Evolutionary conservation across 495 filamentous ascomycete genomes (phyloP), one percentile per base, ranked within the genome.

Genomic region (Clavariopsis aquatica): DNA sequence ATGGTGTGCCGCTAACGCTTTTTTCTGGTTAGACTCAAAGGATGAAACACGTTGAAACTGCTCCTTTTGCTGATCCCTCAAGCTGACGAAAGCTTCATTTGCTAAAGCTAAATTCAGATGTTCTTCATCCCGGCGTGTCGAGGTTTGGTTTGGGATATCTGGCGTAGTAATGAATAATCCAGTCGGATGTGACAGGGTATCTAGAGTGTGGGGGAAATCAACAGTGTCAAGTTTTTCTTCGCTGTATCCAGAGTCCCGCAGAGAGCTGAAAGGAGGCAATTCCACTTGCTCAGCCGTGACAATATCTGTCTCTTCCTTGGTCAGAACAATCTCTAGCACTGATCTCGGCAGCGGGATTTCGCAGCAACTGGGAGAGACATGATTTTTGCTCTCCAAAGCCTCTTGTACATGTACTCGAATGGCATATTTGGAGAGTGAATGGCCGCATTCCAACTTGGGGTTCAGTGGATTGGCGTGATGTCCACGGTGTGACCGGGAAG

Each of bases 11-110:
- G 53, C 54, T 19, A 70, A 43, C 4, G 67, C 67, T 46, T 57
- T 61, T 20, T 55, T 36, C 34, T 70, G 67, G 22, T 62, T 65
- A 1, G 62, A 52, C 31, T 70, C 67, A 41, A 70, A 70, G 13
- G 24, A 20, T 10, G 59, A 56, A 49, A 70, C 52, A 15, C 59
- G 62, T n/a, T 56, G 29, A 34, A 70, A 62, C 29, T 66, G 62
- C 22, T 66, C 57, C 34, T 54, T 63, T 24, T 66, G 67, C 67
- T 66, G 41, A 17, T 43, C 23, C 28, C 49, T 54, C 31, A 70
- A 23, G 17, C 17, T 31, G 6, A 47, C 49, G 29, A 66, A 70
- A 0, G 52, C 53, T 13, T 66, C 62, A 34, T 64, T 60, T 0
- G 57, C 58, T 13, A 70, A 55, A 12, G 62, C 61, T 19, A 20